Evolutionary conservation across 2,329 filamentous ascomycete species (phyloP), one percentile per base, ranked within the genome.

Genomic region (Xylariaceae sp.): DNA sequence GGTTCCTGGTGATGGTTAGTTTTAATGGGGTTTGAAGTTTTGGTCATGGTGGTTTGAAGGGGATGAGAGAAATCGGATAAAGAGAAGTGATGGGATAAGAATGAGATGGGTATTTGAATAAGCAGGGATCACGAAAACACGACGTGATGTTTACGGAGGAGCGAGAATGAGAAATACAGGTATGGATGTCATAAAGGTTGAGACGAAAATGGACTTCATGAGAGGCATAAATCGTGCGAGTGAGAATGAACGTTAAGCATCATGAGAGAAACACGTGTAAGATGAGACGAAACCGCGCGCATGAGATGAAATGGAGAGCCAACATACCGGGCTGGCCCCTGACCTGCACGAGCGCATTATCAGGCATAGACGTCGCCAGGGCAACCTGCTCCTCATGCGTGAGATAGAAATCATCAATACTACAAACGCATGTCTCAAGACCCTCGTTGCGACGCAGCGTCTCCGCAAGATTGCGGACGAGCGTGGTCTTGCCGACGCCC

Each of bases 401-500:
- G 56, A 95, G 85, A 75, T 97, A 96, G 67, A 97, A 86, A 76
- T 96, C 92, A 73, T 97, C 92, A 65, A 96, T 88, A 72, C 89
- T 92, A 73, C 90, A 82, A 56, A 91, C 87, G 53, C 89, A 78
- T 2, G 88, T 88, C 59, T 81, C 76, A 23, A 89, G 79, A 17
- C 80, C 80, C 68, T 87, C 79, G 35, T 75, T 68, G 11, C 78
- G 73, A 51, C 82, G 78, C 44, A 93, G 82, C 11, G 82, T 83
- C 17, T 78, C 72, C 65, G 85, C 81, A 49, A 96, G 82, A 3
- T 82, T 80, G 44, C 80, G 80, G 44, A 92, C 92, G 68, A 96
- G 82, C 10, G 92, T 95, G 2, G 92, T 95, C 78, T 97, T 97
- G 66, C 93, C 93, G 44, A 90, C 88, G 61, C 93, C 93, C 76